Evolutionary conservation across 352 stramenopile genomes (phyloP), one percentile per base, ranked within the genome.

Genomic region (Pythium aquatile): DNA sequence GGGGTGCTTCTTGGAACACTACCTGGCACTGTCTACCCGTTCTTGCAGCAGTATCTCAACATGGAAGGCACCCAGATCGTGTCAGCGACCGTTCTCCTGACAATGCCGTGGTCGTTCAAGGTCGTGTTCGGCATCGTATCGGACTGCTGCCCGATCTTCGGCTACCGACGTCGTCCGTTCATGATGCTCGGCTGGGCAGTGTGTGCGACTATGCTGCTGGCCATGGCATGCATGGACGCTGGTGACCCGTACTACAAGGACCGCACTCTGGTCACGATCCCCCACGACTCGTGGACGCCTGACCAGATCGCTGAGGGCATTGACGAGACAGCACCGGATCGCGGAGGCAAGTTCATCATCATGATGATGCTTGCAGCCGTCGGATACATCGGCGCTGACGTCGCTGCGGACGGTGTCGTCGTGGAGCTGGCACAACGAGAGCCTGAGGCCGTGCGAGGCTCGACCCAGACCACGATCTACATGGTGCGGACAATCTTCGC

Each of bases 81-180:
- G 20, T 69, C 71, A 20, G 71, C 71, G 39, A 63, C 54, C 16
- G 60, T 65, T 39, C 54, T 77, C 6, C n/a, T 73, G 13, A 49
- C 52, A 20, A 47, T 78, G 49, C 65, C 68, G 13, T 78, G 72
- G 72, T 78, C 69, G 24, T 72, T 76, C 63, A 78, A 76, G 48
- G 63, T 75, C 17, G 33, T 76, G 29, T 67, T 73, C 61, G 68
- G 66, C 42, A 61, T 80, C 28, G 16, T 68, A 7, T 58, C 61
- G 44, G 61, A 68, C 32, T 73, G 42, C 60, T 66, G 71, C 20
- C 73, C 73, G n/a, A 77, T 79, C 62, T 70, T 61, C 20, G 55
- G 61, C 16, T 77, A 74, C 58, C 73, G 73, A 24, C 69, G 73
- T 17, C 73, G 73, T 16, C 72, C 73, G 48, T 79, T 69, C 47